A percentile compares a stretch with the other conserved stretches of the same genome.
These are phyloP conservation scores for Isochrysis galbana DNA, from an alignment of 78 protist species.

Conservation along the genomic window DNA sequence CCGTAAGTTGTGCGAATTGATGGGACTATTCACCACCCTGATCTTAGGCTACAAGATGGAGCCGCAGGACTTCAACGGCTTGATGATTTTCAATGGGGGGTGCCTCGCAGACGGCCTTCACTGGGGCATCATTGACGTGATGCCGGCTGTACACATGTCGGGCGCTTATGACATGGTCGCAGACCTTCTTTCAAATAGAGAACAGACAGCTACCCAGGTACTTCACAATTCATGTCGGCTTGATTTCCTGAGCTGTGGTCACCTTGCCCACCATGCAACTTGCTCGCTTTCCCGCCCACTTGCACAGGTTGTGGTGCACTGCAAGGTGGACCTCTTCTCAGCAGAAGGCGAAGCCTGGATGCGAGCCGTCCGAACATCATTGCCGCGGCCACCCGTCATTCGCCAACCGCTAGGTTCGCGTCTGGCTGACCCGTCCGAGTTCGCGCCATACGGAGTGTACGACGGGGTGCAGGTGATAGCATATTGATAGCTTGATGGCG, in stretches of 20 bases:
- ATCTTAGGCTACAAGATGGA: neutral
- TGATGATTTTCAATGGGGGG: neutral
- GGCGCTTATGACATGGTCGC: neutral
- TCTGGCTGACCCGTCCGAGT: neutral
- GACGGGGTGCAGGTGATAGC: neutral
- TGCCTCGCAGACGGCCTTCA: neutral
- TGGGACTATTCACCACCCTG: no score
- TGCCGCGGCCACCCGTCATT: neutral
- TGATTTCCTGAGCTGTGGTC: no score
- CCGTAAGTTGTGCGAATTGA: no score
- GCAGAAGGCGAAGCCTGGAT: neutral
- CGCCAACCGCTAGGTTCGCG: neutral
- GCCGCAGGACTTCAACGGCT: neutral
- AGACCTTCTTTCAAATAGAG: neutral
- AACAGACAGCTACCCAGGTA: neutral
- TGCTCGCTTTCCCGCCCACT: no score
- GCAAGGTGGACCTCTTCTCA: neutral
- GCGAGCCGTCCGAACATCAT: neutral
- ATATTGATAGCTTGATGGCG: neutral
- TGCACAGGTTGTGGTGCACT: neutral
- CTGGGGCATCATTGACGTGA: neutral
- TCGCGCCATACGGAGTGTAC: neutral
- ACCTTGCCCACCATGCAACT: no score
- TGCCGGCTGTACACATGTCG: neutral
- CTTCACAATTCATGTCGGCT: no score